Evolutionary conservation across 108 stramenopile species (phyloP), one percentile per base, ranked within the genome.

Genomic region (Cyclostephanos invisitatus): DNA sequence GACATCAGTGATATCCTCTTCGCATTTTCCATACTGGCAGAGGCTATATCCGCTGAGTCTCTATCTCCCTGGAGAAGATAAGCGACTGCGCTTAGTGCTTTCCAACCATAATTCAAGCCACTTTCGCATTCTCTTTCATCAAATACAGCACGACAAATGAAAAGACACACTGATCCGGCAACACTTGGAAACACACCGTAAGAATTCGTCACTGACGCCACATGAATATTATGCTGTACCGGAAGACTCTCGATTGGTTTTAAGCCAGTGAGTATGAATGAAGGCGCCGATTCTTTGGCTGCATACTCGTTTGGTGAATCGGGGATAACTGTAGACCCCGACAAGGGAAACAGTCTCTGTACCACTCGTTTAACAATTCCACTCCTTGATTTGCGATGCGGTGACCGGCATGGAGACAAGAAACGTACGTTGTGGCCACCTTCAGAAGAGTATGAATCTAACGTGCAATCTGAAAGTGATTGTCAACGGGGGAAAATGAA

Each of bases 231-330:
- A 48, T 63, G 22, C 15, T 62, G 51, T 32, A 55, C 54, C 15
- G 9, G 62, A 44, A 21, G 62, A 48, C 40, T 42, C 35, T 66
- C 59, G 0, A 56, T 24, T 50, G 62, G 49, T 20, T 67, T 68
- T 47, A 78, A 84, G 53, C 67, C 77, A 58, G 84, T 77, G 4
- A 70, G 44, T 7, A 84, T 82, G 62, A 84, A 84, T 17, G 53
- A 58, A 44, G 81, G 70, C 12, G 84, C 84, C 40, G 84, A 80
- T 46, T 82, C 68, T 21, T 74, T 35, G 22, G 82, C 82, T 12
- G 67, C 84, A 40, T 78, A 68, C 65, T 82, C 84, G 57, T 82
- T 73, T 4, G 35, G 46, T 29, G 32, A 22, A 42, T 64, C 64
- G 15, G 56, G 49, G 49, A 28, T 20, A 12, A 49, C 2, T 54